These are phyloP conservation scores for Gorgonomyces haynaldii DNA, from an alignment of 192 early-diverging fungal genomes.

Conservation along the genomic window DNA sequence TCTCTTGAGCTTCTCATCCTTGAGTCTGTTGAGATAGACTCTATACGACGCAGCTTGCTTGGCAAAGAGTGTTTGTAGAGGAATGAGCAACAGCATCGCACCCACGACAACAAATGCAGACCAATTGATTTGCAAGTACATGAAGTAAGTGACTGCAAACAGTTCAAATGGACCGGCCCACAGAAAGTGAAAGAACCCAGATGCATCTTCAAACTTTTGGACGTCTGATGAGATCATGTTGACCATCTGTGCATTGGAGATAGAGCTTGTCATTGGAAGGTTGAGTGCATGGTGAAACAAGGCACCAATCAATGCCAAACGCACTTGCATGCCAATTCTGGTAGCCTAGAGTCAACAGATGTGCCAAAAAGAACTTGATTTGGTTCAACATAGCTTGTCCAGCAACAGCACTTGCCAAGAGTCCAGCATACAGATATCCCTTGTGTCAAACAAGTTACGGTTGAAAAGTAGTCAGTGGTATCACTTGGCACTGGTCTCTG, in stretches of 20 bases:
- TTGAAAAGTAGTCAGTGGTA: neutral
- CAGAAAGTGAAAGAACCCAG: constrained; percentile 26
- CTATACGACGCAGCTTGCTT: constrained; percentile 16
- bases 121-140: constrained; percentile 30
- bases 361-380: constrained; percentile 20
- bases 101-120: constrained; percentile 25
- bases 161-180: constrained; percentile 35
- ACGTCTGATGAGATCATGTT: constrained; percentile 41
- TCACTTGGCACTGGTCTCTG: constrained; percentile 13
- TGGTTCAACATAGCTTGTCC: constrained; percentile 22
- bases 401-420: constrained; percentile 11
- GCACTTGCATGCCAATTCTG: constrained; percentile 33
- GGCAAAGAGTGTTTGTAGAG: constrained; percentile 31
- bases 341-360: constrained; percentile 8
- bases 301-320: constrained; percentile 30
- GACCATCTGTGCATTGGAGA: constrained; percentile 31
- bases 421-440: constrained; percentile 15
- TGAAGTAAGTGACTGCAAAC: constrained; percentile 22
- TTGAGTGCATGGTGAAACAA: constrained; percentile 33
- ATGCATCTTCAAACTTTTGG: constrained; percentile 36
- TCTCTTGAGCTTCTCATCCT: constrained; percentile 35
- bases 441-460: constrained; percentile 4
- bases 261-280: constrained; percentile 26
- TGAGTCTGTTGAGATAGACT: constrained; percentile 11
- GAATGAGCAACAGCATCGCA: constrained; percentile 27